Percentiles rank a stretch among this genome's conserved stretches.
Conservation (phyloP, 2,329 filamentous ascomycete species). For the Chrysoporthe deuterocubensis region DNA sequence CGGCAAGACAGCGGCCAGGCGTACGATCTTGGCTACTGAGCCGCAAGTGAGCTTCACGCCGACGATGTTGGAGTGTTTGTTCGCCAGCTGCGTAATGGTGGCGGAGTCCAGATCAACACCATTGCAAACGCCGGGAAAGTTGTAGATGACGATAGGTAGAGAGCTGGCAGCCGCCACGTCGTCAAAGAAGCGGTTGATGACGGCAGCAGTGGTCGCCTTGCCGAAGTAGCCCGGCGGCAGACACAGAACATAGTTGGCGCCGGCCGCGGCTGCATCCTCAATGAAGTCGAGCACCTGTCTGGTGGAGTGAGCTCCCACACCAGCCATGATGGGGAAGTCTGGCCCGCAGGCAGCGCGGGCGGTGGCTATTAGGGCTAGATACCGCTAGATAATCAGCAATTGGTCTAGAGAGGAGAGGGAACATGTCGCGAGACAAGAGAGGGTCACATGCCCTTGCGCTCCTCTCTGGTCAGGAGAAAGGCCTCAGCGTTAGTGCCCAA, state of each 20-base stretch:
- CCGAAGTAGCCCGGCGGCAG: conserved; percentile 69
- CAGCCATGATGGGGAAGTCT: conserved; percentile 63
- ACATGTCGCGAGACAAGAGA: background rate
- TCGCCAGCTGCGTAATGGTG: conserved; percentile 58
- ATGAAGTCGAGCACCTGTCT: conserved; percentile 65
- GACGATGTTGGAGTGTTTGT: conserved; percentile 56
- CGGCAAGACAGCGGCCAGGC: conserved; percentile 57
- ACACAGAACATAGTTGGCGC: conserved; percentile 64
- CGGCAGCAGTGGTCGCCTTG: conserved; percentile 60
- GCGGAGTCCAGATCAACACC: conserved; percentile 71
- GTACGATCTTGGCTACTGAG: conserved; percentile 67
- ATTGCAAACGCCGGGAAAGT: conserved; percentile 71
- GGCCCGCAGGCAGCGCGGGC: conserved; percentile 59
- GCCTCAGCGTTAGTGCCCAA: conserved; percentile 42
- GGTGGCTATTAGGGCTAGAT: conserved; percentile 51
- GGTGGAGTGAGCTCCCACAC: conserved; percentile 67
- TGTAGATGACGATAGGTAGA: conserved; percentile 67
- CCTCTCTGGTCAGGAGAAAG: conserved; percentile 40
- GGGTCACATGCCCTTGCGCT: conserved; percentile 30
- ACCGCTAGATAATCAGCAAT: background rate
- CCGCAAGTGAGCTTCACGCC: conserved; percentile 71
- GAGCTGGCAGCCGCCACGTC: conserved; percentile 57
- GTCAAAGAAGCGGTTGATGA: conserved; percentile 63
- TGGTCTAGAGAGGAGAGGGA: too few species aligned
- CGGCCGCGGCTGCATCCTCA: conserved; percentile 60